phyloP scores from a whole-genome alignment of 1,284 basidiomycete species.

The Microbotryum intermedium region DNA sequence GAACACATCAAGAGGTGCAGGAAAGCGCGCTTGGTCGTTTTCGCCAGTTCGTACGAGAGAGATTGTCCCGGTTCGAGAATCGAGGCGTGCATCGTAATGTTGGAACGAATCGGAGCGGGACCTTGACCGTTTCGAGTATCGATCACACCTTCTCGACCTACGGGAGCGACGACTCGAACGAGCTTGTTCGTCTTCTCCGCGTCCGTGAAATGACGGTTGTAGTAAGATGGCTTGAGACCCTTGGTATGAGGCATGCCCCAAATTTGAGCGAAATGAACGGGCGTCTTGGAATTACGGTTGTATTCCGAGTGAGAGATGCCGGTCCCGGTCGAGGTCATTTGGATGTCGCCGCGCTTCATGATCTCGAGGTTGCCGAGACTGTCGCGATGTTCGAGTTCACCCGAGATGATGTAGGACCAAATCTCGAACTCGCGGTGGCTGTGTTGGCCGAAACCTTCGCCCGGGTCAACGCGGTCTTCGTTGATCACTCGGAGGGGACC shows the following conservation, averaged over 20 bases:
- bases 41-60: slow-evolving; percentile 35
- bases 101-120: slow-evolving; percentile 53
- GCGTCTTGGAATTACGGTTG: slow-evolving; percentile 54
- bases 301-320: slow-evolving; percentile 63
- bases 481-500: slow-evolving; percentile 56
- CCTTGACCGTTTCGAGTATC: slow-evolving; percentile 48
- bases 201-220: slow-evolving; percentile 71
- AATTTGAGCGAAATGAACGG: slow-evolving; percentile 75
- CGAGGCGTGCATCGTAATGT: slow-evolving; percentile 49
- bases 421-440: slow-evolving; percentile 81
- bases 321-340: slow-evolving; percentile 81
- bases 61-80: slow-evolving; percentile 37
- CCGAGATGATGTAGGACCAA: slow-evolving; percentile 57
- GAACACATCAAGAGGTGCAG: slow-evolving; percentile 55
- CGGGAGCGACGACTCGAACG: slow-evolving; percentile 27
- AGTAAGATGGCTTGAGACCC: slow-evolving; percentile 61
- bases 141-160: slow-evolving; percentile 11
- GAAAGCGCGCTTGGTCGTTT: slow-evolving; percentile 45
- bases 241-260: slow-evolving; percentile 62
- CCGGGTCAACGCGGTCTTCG: slow-evolving; percentile 73
- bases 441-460: slow-evolving; percentile 77
- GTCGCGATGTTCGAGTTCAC: slow-evolving; percentile 61
- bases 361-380: slow-evolving; percentile 82
- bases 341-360: slow-evolving; percentile 75
- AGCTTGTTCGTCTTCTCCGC: slow-evolving; percentile 54